Conservation (phyloP, 2,329 filamentous ascomycete genomes). For the Sporothrix euskadiensis region DNA sequence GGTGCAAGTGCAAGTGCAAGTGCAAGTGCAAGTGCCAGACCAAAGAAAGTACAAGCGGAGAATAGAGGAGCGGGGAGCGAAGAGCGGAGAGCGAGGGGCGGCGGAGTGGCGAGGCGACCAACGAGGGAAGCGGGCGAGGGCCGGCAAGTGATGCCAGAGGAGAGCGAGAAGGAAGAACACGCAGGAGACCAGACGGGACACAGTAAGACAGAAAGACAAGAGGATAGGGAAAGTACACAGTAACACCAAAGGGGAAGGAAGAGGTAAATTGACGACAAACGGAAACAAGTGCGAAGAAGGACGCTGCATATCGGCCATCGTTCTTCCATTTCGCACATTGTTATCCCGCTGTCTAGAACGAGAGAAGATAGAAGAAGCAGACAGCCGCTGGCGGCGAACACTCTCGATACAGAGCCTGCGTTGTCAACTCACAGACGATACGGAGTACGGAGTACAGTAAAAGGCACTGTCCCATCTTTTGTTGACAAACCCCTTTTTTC, state of each 20-base stretch:
- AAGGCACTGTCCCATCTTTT: background rate
- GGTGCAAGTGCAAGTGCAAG: background rate
- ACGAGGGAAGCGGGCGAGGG: background rate
- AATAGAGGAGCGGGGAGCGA: background rate
- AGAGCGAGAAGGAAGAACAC: background rate
- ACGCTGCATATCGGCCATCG: background rate
- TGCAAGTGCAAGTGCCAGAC: background rate
- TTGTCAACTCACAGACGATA: background rate
- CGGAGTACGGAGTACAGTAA: background rate
- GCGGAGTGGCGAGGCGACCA: constrained; percentile 1
- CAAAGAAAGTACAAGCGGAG: background rate
- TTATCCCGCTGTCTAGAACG: background rate
- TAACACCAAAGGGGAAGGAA: background rate
- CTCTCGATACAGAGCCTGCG: background rate
- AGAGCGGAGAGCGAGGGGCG: background rate
- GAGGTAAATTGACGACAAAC: background rate
- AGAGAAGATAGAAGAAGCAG: background rate
- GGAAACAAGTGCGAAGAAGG: background rate
- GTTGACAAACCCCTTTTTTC: constrained; percentile 12
- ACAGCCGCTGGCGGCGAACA: background rate
- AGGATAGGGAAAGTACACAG: background rate
- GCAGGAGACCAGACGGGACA: background rate
- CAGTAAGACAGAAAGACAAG: background rate
- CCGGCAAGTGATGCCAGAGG: background rate
- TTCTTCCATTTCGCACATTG: background rate